phyloP scores from a whole-genome alignment of 1,284 basidiomycete genomes.

The Tilletia walkeri region DNA sequence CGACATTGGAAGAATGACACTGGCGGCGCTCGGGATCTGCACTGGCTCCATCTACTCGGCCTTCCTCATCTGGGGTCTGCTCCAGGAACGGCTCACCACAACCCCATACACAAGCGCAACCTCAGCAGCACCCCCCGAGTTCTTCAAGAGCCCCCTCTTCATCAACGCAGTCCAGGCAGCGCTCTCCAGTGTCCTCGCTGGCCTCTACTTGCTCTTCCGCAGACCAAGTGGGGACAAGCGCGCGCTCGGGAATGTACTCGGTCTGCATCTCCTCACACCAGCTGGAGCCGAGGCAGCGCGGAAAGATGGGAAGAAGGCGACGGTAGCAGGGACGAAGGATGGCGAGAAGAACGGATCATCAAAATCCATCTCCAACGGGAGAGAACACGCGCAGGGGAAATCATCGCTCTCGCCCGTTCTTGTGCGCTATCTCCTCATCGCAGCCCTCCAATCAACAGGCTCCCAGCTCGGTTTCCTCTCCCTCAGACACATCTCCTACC shows the following conservation, averaged over 20 bases:
- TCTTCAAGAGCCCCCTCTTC: slow-evolving; percentile 64
- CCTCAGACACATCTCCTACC: slow-evolving; percentile 93
- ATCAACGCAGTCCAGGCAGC: slow-evolving; percentile 83
- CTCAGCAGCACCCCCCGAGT: neutral
- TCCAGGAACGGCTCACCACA: slow-evolving; percentile 53
- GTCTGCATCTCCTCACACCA: slow-evolving; percentile 42
- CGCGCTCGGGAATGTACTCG: slow-evolving; percentile 31
- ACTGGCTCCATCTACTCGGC: slow-evolving; percentile 50
- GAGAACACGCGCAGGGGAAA: neutral
- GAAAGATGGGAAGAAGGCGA: slow-evolving; percentile 6
- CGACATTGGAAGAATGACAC: slow-evolving; percentile 19
- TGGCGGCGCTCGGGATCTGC: slow-evolving; percentile 40
- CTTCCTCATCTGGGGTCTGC: slow-evolving; percentile 53
- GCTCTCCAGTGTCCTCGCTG: slow-evolving; percentile 73
- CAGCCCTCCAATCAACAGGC: slow-evolving; percentile 82
- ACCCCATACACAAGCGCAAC: slow-evolving; percentile 34
- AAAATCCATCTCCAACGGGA: neutral
- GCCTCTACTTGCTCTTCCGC: slow-evolving; percentile 74
- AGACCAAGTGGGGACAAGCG: slow-evolving; percentile 47
- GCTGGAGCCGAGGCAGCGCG: slow-evolving; percentile 24
- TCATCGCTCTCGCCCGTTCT: slow-evolving; percentile 64
- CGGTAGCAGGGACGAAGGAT: neutral
- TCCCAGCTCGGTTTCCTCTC: slow-evolving; percentile 93
- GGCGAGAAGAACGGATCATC: neutral
- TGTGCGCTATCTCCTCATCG: slow-evolving; percentile 47